Percentiles rank a stretch among this genome's conserved stretches.
Conservation (phyloP, 1,284 basidiomycete genomes). For the Anthracocystis setariae region DNA sequence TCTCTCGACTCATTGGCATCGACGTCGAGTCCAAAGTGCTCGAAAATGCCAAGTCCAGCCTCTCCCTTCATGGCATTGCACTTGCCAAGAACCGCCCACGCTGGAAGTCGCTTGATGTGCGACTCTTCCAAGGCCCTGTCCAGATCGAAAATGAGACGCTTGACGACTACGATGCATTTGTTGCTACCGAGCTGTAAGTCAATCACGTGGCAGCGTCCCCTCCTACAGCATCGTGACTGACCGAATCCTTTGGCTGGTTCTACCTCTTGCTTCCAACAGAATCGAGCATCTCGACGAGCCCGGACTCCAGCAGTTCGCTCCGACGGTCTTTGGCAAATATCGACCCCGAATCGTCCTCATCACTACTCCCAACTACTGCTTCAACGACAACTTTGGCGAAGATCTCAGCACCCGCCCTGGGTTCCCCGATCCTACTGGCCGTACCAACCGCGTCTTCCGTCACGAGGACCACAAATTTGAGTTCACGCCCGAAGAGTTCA, state of each 20-base stretch:
- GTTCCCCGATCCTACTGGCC: conserved; percentile 79
- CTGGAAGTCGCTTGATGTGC: conserved; percentile 50
- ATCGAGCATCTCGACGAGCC: conserved; percentile 85
- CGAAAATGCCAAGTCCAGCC: conserved; percentile 41
- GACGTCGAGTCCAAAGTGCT: conserved; percentile 55
- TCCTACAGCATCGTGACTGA: neutral
- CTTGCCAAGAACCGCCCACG: conserved; percentile 42
- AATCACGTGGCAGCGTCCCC: neutral
- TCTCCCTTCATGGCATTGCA: conserved; percentile 46
- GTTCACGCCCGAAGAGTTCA: conserved; percentile 85
- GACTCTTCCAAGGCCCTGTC: conserved; percentile 75
- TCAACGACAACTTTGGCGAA: conserved; percentile 80
- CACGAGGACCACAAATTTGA: conserved; percentile 92
- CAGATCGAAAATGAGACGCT: conserved; percentile 80
- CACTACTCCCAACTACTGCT: conserved; percentile 89
- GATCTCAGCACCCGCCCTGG: conserved; percentile 67
- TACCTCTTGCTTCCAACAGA: conserved; percentile 68
- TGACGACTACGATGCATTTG: conserved; percentile 80
- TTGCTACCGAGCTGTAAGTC: conserved; percentile 84
- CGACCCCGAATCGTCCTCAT: conserved; percentile 81
- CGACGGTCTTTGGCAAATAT: conserved; percentile 83
- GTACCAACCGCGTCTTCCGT: conserved; percentile 74
- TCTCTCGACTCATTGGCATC: conserved; percentile 41
- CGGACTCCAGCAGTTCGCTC: conserved; percentile 80
- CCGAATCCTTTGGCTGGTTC: conserved; percentile 3